Base-by-base conservation (phyloP, 805 yeast species). In the Wickerhamiella sergipiensis region DNA sequence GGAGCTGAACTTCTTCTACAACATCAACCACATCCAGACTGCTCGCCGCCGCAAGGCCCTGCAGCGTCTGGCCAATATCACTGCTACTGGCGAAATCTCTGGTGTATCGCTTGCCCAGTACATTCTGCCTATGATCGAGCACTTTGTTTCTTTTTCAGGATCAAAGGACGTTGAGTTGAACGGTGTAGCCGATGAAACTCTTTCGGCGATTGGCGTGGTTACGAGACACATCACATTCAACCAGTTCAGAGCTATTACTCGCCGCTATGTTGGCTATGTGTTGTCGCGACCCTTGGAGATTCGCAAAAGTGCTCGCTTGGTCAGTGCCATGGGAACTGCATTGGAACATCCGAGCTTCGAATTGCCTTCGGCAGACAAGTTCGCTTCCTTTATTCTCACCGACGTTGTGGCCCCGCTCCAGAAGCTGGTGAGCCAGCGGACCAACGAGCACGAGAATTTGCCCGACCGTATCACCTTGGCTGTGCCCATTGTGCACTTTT, bases 31-130 rank as follows among this genome's bases (percentile, higher is more conserved):
- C 64, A 80, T 90, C 38, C 98, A 90, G 68, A 59, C 83, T 9
- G 87, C 83, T 61, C 78, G 95, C 67, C 82, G 96, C 59, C 88
- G 84, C 64, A 75, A 88, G 59, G 95, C 97, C 0, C 73, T 90
- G 21, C 75, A 79, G 59, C 74, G 84, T 52, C 66, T 89, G 26
- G 73, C 74, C 10, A 79, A 72, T 5, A 59, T 73, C 43, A 75
- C 78, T 6, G 52, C 64, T 19, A 56, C 69, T 6, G 59, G 58
- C 1, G 52, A 53, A 7, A 64, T 89, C 6, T 65, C 76, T 0
- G 77, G 36, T 2, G 67, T 70, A 38, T 81, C 79, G 57, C 77
- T 90, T 50, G 75, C 95, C 0, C 92, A 85, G 60, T 88, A 83
- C 62, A 60, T 92, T 43, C 67, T 92, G 51, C 97, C 98, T 4